Evolutionary conservation across 768 basidiomycete genomes (phyloP), one percentile per base, ranked within the genome.

Genomic region (Termitomyces eurrhizus): DNA sequence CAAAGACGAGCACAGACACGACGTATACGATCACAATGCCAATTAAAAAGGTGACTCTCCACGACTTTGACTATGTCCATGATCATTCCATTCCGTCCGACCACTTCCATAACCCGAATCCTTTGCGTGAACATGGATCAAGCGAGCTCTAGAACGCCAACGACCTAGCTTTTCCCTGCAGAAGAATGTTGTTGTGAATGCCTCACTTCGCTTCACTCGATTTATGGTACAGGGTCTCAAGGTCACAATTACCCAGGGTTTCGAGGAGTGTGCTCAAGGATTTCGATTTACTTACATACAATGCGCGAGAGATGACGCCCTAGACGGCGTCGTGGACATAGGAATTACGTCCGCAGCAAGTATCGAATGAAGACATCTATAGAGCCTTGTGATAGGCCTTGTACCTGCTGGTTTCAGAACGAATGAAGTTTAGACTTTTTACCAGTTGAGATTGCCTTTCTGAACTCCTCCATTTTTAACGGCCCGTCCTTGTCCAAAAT

Each of bases 271-370:
- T 64, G 21, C 55, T 41, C 3, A 41, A 48, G 11, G 32, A 50
- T 18, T 45, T 57, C 12, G 36, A 59, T 52, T 49, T 37, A 16
- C 36, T 42, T 21, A 24, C 57, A 24, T 60, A 39, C 60, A 45
- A 51, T 46, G 54, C 5, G 60, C 44, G 21, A 44, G 56, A 35
- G 64, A 53, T 5, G 62, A 66, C 36, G 70, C 29, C 39, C 26
- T 39, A 67, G 70, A 67, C 39, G 29, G 78, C 54, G 60, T 74
- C 55, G 75, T 78, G 41, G 78, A 73, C 54, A 76, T 74, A 42
- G 76, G 78, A 52, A 68, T 66, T 35, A 75, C 73, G 11, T 80
- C 80, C 56, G 72, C 73, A 41, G 77, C 82, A 14, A 83, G 82
- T 64, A 78, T 84, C 46, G 78, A 82, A 63, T 79, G 69, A 70